Conservation (phyloP, 345 rosid genomes). For the Euphorbia peplus region DNA sequence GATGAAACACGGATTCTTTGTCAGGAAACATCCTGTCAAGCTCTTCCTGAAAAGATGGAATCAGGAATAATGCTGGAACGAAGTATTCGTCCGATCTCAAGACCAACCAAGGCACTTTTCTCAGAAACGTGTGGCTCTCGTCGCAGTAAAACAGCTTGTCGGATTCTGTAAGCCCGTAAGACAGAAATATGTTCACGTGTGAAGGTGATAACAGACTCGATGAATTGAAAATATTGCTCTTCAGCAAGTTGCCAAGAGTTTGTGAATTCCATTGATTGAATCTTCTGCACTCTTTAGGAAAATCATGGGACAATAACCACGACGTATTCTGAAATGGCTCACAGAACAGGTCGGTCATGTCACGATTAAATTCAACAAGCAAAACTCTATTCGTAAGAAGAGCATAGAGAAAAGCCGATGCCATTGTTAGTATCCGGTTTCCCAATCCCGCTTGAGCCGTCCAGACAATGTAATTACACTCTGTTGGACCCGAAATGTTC, state of each 20-base stretch:
- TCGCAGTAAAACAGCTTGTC: conserved; percentile 19
- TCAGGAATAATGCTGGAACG: conserved; percentile 19
- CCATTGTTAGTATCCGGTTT: conserved; percentile 21
- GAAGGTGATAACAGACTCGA: not conserved
- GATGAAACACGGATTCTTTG: conserved; percentile 22
- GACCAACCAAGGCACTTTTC: conserved; percentile 24
- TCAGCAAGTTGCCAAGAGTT: not conserved
- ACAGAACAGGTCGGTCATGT: conserved; percentile 21
- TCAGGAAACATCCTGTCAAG: conserved; percentile 20
- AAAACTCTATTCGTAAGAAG: conserved; percentile 22
- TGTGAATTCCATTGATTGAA: not conserved
- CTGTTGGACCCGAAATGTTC: not conserved
- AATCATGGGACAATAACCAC: conserved; percentile 17
- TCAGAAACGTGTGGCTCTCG: conserved; percentile 6
- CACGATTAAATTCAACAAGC: not conserved
- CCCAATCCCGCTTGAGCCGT: conserved; percentile 15
- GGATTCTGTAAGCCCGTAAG: not conserved
- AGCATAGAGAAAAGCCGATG: conserved; percentile 26
- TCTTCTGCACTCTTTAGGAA: not conserved
- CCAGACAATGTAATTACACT: conserved; percentile 26
- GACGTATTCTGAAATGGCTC: conserved; percentile 22
- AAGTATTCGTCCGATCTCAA: conserved; percentile 22
- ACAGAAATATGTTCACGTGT: conserved; percentile 2
- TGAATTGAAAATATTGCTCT: not conserved
- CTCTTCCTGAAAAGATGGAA: conserved; percentile 17